Evolutionary conservation across 1,284 basidiomycete species (phyloP).

Genomic region (Mycosarcoma maydis): DNA sequence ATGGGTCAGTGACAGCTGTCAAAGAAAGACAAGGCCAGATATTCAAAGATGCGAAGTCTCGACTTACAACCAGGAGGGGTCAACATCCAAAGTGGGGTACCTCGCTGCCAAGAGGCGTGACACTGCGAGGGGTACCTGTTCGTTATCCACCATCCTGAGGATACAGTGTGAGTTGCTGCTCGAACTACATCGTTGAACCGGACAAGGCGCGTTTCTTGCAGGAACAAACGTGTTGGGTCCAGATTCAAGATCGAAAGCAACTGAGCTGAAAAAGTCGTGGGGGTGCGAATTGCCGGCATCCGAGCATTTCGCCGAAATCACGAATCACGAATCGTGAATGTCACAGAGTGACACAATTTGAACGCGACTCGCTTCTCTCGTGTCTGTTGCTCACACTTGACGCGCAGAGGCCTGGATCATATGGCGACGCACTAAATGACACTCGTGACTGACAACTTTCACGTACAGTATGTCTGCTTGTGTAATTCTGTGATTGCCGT

Average conservation of each 20-base stretch:
- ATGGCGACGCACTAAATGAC: too few species aligned
- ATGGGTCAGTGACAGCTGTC: not conserved
- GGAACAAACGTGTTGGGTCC: too few species aligned
- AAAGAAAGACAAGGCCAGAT: too few species aligned
- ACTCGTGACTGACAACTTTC: too few species aligned
- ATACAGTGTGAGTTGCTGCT: not conserved
- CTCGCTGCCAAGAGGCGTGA: slow-evolving; percentile 35
- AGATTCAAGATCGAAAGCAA: not conserved
- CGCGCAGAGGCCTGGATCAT: too few species aligned
- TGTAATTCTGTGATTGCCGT: too few species aligned
- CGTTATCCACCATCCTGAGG: slow-evolving; percentile 1
- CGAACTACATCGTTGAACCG: slow-evolving; percentile 20
- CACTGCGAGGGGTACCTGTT: slow-evolving; percentile 20
- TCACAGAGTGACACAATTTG: slow-evolving; percentile 13
- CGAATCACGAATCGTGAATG: too few species aligned
- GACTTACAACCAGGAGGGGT: slow-evolving; percentile 30
- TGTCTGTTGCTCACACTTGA: too few species aligned
- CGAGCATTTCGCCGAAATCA: slow-evolving; percentile 6
- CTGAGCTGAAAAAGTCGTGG: not conserved
- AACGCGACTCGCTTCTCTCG: not conserved
- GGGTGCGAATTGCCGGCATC: slow-evolving; percentile 15
- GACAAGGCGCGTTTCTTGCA: not conserved
- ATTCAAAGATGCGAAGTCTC: too few species aligned
- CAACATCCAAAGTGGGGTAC: slow-evolving; percentile 34
- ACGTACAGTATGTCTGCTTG: too few species aligned